Percentiles rank a stretch among this genome's conserved stretches.
Conservation (phyloP, 768 basidiomycete species). For the Asterophora parasitica region DNA sequence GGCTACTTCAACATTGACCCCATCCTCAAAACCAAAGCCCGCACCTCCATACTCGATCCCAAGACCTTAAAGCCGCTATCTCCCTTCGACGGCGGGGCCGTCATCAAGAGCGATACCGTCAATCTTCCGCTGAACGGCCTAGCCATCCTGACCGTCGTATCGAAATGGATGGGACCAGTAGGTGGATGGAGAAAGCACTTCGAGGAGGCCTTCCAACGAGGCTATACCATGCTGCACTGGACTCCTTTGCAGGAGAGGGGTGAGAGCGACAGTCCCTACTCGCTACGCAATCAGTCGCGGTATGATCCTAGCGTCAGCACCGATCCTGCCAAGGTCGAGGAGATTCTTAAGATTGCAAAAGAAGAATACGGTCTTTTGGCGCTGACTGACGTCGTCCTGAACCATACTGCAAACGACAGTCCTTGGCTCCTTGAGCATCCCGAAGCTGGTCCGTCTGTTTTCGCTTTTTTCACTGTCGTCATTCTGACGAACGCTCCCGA, state of each 20-base stretch:
- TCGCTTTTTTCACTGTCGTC: not conserved
- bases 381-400: slow-evolving; percentile 93
- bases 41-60: slow-evolving; percentile 66
- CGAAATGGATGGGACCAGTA: slow-evolving; percentile 96
- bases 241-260: slow-evolving; percentile 93
- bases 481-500: not conserved
- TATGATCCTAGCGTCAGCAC: slow-evolving; percentile 75
- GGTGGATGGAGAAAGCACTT: slow-evolving; percentile 76
- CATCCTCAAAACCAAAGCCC: slow-evolving; percentile 67
- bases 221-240: slow-evolving; percentile 98
- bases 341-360: slow-evolving; percentile 63
- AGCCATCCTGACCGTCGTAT: slow-evolving; percentile 84
- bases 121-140: slow-evolving; percentile 85
- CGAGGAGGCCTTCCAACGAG: slow-evolving; percentile 77
- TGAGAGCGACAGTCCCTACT: slow-evolving; percentile 87
- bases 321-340: slow-evolving; percentile 53
- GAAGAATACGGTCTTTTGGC: slow-evolving; percentile 87
- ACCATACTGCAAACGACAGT: slow-evolving; percentile 95
- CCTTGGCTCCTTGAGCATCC: slow-evolving; percentile 91
- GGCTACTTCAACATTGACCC: slow-evolving; percentile 98
- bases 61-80: slow-evolving; percentile 45
- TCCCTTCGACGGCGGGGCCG: slow-evolving; percentile 46
- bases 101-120: slow-evolving; percentile 44
- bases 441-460: slow-evolving; percentile 71
- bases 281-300: slow-evolving; percentile 79